Evolutionary conservation across 202 grass and related monocot genomes (phyloP).

Genomic region (Panicum virgatum): DNA sequence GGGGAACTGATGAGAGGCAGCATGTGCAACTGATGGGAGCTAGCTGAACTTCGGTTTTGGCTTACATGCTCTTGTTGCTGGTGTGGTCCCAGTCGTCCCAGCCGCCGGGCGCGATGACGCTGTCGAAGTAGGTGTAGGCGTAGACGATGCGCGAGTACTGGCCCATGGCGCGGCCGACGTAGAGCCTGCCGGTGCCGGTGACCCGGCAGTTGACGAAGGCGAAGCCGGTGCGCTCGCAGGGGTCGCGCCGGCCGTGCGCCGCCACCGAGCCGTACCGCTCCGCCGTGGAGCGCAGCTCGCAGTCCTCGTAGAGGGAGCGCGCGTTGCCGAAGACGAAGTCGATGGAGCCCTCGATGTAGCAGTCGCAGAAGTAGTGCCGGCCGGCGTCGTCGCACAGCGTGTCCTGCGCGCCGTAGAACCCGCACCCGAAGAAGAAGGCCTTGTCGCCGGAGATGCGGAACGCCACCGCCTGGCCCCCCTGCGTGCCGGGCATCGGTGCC

Average conservation of each 20-base stretch:
- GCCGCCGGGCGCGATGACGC: conserved; percentile 75
- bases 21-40: too few relatives aligned
- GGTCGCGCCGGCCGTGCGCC: conserved; percentile 66
- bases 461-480: conserved; percentile 88
- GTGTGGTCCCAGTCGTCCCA: conserved; percentile 94
- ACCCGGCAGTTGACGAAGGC: conserved; percentile 88
- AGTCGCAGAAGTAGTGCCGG: conserved; percentile 90
- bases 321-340: conserved; percentile 99
- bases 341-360: conserved; percentile 92
- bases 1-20: background rate
- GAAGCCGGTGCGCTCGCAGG: conserved; percentile 85
- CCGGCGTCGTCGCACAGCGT: conserved; percentile 91
- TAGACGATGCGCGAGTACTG: conserved; percentile 96
- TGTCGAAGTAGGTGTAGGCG: conserved; percentile 93
- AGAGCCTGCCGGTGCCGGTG: conserved; percentile 75
- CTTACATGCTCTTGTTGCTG: conserved; percentile 91
- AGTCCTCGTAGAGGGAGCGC: conserved; percentile 93
- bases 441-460: conserved; percentile 96
- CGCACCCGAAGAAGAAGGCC: conserved; percentile 88
- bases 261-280: conserved; percentile 69
- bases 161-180: conserved; percentile 89
- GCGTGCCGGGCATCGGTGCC: conserved; percentile 77
- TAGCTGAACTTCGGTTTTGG: background rate
- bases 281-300: conserved; percentile 79
- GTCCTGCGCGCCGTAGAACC: conserved; percentile 98